These are phyloP conservation scores for Aurantiochytrium sp. DNA, from an alignment of 108 stramenopile species.

Conservation along the genomic window DNA sequence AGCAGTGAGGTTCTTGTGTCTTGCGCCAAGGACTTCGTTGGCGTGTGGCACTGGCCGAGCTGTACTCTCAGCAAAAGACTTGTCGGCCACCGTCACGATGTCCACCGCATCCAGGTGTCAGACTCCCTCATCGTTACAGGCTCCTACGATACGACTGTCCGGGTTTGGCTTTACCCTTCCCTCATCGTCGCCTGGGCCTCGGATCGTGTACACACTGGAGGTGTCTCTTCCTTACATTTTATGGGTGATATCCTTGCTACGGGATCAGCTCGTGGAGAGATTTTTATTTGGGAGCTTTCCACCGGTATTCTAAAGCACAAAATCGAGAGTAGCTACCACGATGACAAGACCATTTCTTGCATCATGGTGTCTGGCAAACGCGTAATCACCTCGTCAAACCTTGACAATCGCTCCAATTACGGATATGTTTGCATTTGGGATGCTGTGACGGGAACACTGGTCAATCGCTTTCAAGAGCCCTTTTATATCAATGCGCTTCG, in stretches of 20 bases:
- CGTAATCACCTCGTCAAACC: background rate
- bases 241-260: background rate
- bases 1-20: background rate
- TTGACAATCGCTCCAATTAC: background rate
- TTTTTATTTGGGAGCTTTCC: background rate
- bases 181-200: background rate
- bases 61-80: background rate
- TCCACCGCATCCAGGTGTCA: conserved; percentile 1
- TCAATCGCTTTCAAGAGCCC: background rate
- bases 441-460: background rate
- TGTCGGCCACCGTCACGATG: background rate
- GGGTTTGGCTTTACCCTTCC: conserved; percentile 28
- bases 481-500: background rate
- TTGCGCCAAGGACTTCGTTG: background rate
- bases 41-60: conserved; percentile 17
- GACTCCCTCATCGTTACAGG: conserved; percentile 29
- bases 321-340: background rate
- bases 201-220: background rate
- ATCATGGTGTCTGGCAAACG: background rate
- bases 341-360: background rate
- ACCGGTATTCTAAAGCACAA: background rate
- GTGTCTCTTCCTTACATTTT: background rate
- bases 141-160: conserved; percentile 25
- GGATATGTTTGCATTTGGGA: background rate
- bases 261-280: background rate